A percentile compares a stretch with the other conserved stretches of the same genome.
Conservation (phyloP, 2,329 filamentous ascomycete genomes). For the Penicillium hesseltinei region DNA sequence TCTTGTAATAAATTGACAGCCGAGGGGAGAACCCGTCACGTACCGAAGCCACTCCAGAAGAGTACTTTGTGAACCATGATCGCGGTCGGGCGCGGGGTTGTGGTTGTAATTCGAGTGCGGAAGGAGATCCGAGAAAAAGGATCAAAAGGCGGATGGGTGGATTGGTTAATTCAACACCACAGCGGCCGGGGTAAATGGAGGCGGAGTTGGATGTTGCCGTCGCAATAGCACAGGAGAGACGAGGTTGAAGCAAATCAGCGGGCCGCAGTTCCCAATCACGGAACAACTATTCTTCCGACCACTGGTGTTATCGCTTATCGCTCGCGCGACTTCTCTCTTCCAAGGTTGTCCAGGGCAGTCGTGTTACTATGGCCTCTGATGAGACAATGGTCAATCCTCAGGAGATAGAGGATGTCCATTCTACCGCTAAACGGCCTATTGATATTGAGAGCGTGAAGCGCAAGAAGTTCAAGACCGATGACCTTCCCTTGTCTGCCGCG, state of each 20-base stretch:
- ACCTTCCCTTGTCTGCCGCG: slow-evolving; percentile 58
- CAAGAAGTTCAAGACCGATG: slow-evolving; percentile 58
- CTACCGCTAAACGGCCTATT: slow-evolving; percentile 30
- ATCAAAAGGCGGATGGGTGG: slow-evolving; percentile 2
- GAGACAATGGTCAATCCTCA: slow-evolving; percentile 34
- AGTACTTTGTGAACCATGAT: slow-evolving; percentile 53
- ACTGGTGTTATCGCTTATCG: slow-evolving; percentile 22
- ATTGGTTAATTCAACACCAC: slow-evolving; percentile 13
- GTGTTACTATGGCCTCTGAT: slow-evolving; percentile 8
- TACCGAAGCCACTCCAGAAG: slow-evolving; percentile 77
- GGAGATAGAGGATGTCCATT: slow-evolving; percentile 30
- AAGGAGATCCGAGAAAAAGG: slow-evolving; percentile 5
- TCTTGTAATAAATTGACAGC: background rate
- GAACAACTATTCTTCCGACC: slow-evolving; percentile 18
- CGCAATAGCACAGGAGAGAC: slow-evolving; percentile 27
- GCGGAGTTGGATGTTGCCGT: slow-evolving; percentile 23
- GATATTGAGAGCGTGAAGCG: slow-evolving; percentile 37
- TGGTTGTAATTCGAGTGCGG: slow-evolving; percentile 6
- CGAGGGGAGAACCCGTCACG: slow-evolving; percentile 34
- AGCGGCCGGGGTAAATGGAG: slow-evolving; percentile 17
- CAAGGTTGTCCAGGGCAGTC: slow-evolving; percentile 10
- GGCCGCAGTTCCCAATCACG: slow-evolving; percentile 35
- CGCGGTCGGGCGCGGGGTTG: slow-evolving; percentile 24
- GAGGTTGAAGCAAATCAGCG: slow-evolving; percentile 37
- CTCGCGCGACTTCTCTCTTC: slow-evolving; percentile 19